phyloP scores from a whole-genome alignment of 139 green algal genomes.

The Chlorella sp. region DNA sequence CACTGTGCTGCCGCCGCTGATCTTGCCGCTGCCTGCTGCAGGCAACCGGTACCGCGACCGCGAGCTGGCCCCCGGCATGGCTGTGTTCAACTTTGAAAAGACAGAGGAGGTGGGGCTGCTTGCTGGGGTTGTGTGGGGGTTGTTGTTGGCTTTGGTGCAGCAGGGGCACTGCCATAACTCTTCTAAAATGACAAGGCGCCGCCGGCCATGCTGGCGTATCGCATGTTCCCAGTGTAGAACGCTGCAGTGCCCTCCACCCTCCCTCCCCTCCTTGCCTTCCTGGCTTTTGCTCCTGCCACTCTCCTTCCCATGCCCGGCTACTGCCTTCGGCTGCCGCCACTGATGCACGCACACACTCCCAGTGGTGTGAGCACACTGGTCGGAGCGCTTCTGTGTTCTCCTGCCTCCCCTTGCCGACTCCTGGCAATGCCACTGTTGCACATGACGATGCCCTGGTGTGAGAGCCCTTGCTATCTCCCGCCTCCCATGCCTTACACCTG shows the following conservation, averaged over 20 bases:
- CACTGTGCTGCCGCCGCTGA: background rate
- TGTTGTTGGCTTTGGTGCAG: background rate
- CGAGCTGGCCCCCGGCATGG: conserved; percentile 51
- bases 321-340: too few species aligned
- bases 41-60: conserved; percentile 52
- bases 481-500: background rate
- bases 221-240: background rate
- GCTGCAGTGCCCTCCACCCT: too few species aligned
- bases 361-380: too few species aligned
- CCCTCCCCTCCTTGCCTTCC: background rate
- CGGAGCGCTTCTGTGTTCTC: too few species aligned
- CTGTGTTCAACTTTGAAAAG: conserved; percentile 96
- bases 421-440: too few species aligned
- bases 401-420: background rate
- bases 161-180: background rate
- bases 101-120: conserved; percentile 85
- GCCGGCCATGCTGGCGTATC: background rate
- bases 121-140: background rate
- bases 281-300: too few species aligned
- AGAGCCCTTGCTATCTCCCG: too few species aligned
- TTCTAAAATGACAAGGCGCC: background rate
- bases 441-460: too few species aligned
- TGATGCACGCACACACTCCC: too few species aligned
- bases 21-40: background rate
- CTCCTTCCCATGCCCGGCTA: too few species aligned